Base-by-base conservation (phyloP, 2,329 filamentous ascomycete genomes). In the Apiospora marii region DNA sequence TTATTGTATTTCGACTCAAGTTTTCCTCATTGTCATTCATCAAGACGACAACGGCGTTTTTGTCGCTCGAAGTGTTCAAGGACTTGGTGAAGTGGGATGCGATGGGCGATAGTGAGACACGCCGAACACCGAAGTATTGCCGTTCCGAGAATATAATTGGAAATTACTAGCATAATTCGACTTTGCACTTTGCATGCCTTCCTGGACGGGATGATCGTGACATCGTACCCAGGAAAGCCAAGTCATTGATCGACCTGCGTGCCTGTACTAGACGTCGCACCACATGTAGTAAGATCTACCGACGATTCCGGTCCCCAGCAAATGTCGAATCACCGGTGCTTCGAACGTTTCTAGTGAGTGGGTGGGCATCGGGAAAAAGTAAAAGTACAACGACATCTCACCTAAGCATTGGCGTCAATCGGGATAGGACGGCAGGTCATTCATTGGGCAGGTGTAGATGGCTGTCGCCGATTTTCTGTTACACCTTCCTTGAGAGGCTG, bases 51-150 rank as follows among this genome's bases (percentile, higher is more conserved):
- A 30, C 27, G 27, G 7, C 7, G 1, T 41, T 10, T 10, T 41
- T 41, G 37, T 41, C 37, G 37, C 10, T 41, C 37, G 7, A 41
- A 41, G 7, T 41, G 37, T 10, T 7, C 37, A 41, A 41, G 37
- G 37, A 13, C 30, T 4, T 6, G 41, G 4, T 3, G 34, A 41
- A 19, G 16, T 30, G 53, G 53, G 3, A 64, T 37, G 34, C 34
- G 41, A 34, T 51, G n/a, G 10, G 19, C 8, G 46, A 58, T 30
- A 58, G 58, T 61, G 53, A 30, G 22, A 41, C n/a, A 5, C 22
- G 34, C 34, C 16, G 34, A 64, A 41, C 19, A 64, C 58, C 58
- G 58, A 64, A 41, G 58, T 61, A 61, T 37, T 61, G 16, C 53
- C 53, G 53, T 19, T 22, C 16, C 22, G 4, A 13, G 7, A 8